Evolutionary conservation across 345 rosid genomes (phyloP), one percentile per base, ranked within the genome.

Genomic region (Carallia pectinifolia): DNA sequence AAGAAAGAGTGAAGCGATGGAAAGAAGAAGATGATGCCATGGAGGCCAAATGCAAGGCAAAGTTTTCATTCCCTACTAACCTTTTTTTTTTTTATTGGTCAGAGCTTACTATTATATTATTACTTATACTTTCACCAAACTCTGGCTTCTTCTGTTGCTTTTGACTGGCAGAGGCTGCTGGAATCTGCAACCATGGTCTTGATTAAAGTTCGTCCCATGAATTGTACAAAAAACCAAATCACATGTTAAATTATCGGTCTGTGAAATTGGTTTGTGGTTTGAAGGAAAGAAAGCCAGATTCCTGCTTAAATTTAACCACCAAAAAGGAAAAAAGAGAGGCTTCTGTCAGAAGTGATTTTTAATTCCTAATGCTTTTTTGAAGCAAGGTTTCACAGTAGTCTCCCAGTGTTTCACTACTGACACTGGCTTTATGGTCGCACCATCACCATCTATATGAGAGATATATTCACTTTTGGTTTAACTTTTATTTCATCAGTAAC

Each of bases 11-110:
- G 61, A 85, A 77, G 73, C 79, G 78, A 76, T 75, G 83, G 91
- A 86, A 84, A 74, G 90, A 84, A 67, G 90, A 90, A 81, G 88
- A 87, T 53, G 71, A 79, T 82, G 85, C 86, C 39, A 74, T 79
- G 71, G 91, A 90, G 75, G 93, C 92, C 73, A 82, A 82, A 76
- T 86, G 85, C 85, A 85, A 90, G 92, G 98, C 79, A 70, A 75
- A 65, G 36, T 12, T 64, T 60, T 58, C 6, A 38, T 53, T 52
- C 44, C 9, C 29, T 58, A 62, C 27, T 18, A 17, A 54, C 58
- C 58, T 62, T 23, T 48, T 65, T 61, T 62, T 58, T 18, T n/a
- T 64, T 60, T 33, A 33, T 33, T 4, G 34, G 34, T 33, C 34
- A 33, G 34, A 33, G 4, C 34, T 33, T 1, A 12, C 17, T 12